Percentiles rank a stretch among this genome's conserved stretches.
Evolutionary conservation across 345 rosid species (phyloP).

Genomic region (Pistacia vera): DNA sequence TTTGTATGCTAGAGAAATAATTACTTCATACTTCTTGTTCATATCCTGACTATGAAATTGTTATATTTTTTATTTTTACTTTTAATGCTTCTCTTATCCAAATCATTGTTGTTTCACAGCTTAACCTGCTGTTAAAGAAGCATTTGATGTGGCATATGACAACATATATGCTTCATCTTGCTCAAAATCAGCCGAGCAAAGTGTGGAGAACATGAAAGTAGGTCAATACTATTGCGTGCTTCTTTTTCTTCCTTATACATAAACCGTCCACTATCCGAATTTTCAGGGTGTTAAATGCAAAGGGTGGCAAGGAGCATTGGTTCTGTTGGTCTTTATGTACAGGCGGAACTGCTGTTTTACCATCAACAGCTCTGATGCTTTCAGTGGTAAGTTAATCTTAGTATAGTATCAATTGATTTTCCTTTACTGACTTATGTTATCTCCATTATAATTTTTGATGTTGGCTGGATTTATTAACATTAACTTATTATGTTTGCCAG

Average conservation of each 20-base stretch:
- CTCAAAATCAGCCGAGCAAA: slow-evolving; percentile 67
- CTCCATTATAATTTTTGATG: not conserved
- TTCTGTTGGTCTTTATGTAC: slow-evolving; percentile 95
- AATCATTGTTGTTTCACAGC: slow-evolving; percentile 39
- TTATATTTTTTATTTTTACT: slow-evolving; percentile 1
- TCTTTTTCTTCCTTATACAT: slow-evolving; percentile 9
- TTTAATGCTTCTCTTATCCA: not conserved
- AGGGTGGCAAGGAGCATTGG: slow-evolving; percentile 84
- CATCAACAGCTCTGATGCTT: slow-evolving; percentile 95
- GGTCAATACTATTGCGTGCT: slow-evolving; percentile 22
- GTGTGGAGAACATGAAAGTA: slow-evolving; percentile 85
- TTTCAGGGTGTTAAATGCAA: slow-evolving; percentile 85
- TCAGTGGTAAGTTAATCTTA: slow-evolving; percentile 59
- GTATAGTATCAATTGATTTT: slow-evolving; percentile 2
- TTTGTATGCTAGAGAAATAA: not conserved
- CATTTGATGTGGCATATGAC: slow-evolving; percentile 88
- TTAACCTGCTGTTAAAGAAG: slow-evolving; percentile 56
- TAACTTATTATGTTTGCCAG: slow-evolving; percentile 36
- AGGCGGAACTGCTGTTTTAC: slow-evolving; percentile 93
- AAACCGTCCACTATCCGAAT: slow-evolving; percentile 6
- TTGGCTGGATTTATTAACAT: slow-evolving; percentile 16
- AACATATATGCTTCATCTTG: slow-evolving; percentile 88
- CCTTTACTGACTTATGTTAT: not conserved
- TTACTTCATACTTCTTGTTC: not conserved
- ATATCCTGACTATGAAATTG: not conserved